Conservation (phyloP, 1,284 basidiomycete species). For the Cutaneotrichosporon sp. region DNA sequence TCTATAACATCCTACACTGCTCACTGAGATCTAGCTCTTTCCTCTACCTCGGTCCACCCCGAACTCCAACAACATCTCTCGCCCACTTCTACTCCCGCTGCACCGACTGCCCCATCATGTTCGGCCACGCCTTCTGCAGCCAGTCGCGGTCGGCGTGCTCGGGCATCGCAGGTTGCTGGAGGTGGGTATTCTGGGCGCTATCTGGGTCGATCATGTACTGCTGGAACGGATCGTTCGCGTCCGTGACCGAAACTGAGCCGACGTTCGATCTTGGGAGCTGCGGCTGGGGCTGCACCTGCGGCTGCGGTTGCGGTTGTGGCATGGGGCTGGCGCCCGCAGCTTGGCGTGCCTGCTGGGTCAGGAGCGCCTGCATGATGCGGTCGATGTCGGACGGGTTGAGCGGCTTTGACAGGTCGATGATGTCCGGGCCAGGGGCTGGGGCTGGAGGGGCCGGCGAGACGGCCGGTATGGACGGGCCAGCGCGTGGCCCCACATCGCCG, state of each 20-base stretch:
- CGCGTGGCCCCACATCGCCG: not conserved
- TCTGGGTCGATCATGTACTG: constrained; percentile 13
- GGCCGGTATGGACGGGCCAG: not conserved
- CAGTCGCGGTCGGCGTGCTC: constrained; percentile 10
- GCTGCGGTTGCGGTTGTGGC: not conserved
- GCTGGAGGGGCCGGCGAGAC: not conserved
- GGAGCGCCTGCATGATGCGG: constrained; percentile 44
- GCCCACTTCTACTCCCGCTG: constrained; percentile 7
- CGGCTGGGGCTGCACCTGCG: not conserved
- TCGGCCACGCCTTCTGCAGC: constrained; percentile 16
- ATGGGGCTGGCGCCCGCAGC: not conserved
- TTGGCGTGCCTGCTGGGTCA: constrained; percentile 31
- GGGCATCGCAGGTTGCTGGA: not conserved
- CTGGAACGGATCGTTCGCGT: constrained; percentile 22
- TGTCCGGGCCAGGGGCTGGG: constrained; percentile 29
- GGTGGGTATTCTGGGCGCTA: not conserved
- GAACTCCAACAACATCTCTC: not conserved
- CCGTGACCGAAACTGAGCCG: constrained; percentile 4
- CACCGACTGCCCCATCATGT: constrained; percentile 7
- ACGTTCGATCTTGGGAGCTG: constrained; percentile 1
- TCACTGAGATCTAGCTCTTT: not conserved
- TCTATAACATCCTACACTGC: not conserved
- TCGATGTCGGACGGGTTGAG: constrained; percentile 43
- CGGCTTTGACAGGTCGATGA: constrained; percentile 50
- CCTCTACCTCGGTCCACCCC: not conserved